These are phyloP conservation scores for Heimioporus sp. DNA, from an alignment of 768 basidiomycete genomes.

Conservation along the genomic window DNA sequence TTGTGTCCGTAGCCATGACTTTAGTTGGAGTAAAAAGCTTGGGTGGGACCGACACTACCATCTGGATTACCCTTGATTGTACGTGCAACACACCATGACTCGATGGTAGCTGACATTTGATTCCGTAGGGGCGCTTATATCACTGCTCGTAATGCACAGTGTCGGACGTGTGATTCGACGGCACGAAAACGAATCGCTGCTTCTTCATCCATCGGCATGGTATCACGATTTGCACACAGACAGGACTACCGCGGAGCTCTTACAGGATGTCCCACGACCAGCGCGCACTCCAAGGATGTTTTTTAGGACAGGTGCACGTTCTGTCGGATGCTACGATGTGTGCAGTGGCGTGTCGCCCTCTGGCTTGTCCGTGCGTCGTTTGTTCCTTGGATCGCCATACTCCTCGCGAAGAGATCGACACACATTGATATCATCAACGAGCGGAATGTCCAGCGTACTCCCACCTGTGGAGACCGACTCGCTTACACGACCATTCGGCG, in stretches of 20 bases:
- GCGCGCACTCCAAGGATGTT: not conserved
- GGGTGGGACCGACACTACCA: constrained; percentile 42
- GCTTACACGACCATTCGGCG: not conserved
- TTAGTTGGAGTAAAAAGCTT: constrained; percentile 49
- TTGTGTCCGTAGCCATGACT: constrained; percentile 47
- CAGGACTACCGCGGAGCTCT: constrained; percentile 3
- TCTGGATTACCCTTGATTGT: constrained; percentile 60
- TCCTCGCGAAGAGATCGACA: constrained; percentile 9
- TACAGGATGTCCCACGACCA: constrained; percentile 2
- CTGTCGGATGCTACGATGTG: not conserved
- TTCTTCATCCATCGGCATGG: constrained; percentile 48
- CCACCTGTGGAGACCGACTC: constrained; percentile 11
- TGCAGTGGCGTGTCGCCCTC: not conserved
- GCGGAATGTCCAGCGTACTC: constrained; percentile 11
- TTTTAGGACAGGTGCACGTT: constrained; percentile 1
- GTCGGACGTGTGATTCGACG: constrained; percentile 57
- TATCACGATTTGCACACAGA: constrained; percentile 35
- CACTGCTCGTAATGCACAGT: constrained; percentile 55
- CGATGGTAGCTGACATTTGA: constrained; percentile 7
- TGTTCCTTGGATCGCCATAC: constrained; percentile 8
- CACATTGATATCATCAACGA: constrained; percentile 12
- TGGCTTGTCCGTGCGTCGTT: constrained; percentile 5
- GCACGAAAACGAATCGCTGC: constrained; percentile 56
- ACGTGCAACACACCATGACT: constrained; percentile 17
- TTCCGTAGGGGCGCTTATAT: constrained; percentile 51